Percentiles rank a stretch among this genome's conserved stretches.
These are phyloP conservation scores for Alternaria sp. DNA, from an alignment of 2,329 filamentous ascomycete species.

Conservation along the genomic window DNA sequence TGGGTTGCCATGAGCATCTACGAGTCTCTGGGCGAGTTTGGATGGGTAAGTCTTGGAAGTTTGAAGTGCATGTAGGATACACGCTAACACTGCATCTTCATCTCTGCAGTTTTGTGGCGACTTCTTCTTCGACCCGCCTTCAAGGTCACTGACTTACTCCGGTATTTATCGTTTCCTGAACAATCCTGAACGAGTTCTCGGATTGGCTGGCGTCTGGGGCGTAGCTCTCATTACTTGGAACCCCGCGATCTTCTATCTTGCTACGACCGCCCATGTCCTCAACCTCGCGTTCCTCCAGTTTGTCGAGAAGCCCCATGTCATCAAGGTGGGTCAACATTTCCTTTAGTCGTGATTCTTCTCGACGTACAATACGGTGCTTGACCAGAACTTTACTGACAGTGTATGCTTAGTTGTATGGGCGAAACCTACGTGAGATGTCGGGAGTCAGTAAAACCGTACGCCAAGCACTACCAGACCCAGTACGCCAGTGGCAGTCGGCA, in stretches of 20 bases:
- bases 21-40: conserved; percentile 94
- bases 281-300: conserved; percentile 89
- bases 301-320: conserved; percentile 94
- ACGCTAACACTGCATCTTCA: not conserved
- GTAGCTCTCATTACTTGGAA: conserved; percentile 93
- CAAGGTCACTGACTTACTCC: conserved; percentile 84
- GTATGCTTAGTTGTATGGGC: conserved; percentile 71
- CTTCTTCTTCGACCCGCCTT: conserved; percentile 92
- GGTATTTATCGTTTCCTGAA: conserved; percentile 98
- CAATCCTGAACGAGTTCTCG: conserved; percentile 93
- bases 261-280: conserved; percentile 82
- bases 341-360: not conserved
- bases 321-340: conserved; percentile 6
- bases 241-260: conserved; percentile 82
- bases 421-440: conserved; percentile 81
- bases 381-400: not conserved
- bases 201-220: conserved; percentile 94
- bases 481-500: conserved; percentile 83
- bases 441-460: conserved; percentile 92
- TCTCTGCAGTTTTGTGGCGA: conserved; percentile 78
- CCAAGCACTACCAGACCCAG: conserved; percentile 79
- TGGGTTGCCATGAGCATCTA: conserved; percentile 96
- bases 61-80: not conserved
- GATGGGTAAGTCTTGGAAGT: conserved; percentile 63
- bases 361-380: not conserved